Evolutionary conservation across 2,329 filamentous ascomycete genomes (phyloP), one percentile per base, ranked within the genome.

Genomic region (Alternaria metachromatica): DNA sequence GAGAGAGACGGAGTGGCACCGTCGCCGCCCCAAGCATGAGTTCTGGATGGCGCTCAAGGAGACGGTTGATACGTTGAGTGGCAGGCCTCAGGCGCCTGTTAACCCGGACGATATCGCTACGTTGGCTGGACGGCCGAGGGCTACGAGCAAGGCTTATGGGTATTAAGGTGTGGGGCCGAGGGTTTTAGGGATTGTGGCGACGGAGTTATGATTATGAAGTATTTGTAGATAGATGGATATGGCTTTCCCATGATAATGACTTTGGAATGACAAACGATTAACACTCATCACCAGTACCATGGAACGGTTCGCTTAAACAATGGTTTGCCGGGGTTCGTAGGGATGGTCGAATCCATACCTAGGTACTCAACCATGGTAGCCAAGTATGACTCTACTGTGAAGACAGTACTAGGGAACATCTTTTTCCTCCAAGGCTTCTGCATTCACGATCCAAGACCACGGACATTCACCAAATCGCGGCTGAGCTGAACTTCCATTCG

Each of bases 1-100:
- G 70, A 87, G 70, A 23, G 92, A 94, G 75, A 98, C 96, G 5
- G 95, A 99, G 83, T 99, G 96, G 96, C 88, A 89, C 69, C 94
- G 96, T 80, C 87, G 96, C 55, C 86, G 96, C 55, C 95, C 96
- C 50, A 92, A 89, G 82, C 82, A 89, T 58, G 92, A 96, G 71
- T 94, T 93, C 84, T 99, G 96, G 96, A 84, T 92, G 72, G 86
- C 85, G 54, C 84, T 97, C 80, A 92, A 93, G 81, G 86, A 90
- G 54, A 88, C 93, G 26, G 94, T 97, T 3, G 92, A 99, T 78
- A 90, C 93, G 33, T 83, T 99, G 30, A 92, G 91, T 55, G 95
- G 94, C 8, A 68, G 72, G 25, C 72, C 70, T 9, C 68, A 64
- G 20, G 71, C 68, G 3, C 71, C 70, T 2, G 58, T 60, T 5